phyloP scores from a whole-genome alignment of 768 basidiomycete genomes.

The Trametes elegans region DNA sequence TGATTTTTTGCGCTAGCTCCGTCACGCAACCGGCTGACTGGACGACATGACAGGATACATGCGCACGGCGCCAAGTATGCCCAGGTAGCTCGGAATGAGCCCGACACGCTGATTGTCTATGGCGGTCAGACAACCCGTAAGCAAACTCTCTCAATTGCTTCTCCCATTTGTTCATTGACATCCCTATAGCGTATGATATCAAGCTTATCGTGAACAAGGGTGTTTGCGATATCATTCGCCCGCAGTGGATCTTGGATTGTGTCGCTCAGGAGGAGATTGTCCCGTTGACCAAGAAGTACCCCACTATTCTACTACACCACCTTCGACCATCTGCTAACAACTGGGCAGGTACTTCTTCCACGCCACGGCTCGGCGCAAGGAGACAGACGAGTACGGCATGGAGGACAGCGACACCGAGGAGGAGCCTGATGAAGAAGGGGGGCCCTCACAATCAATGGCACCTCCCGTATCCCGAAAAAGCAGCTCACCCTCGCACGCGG shows the following conservation, averaged over 20 bases:
- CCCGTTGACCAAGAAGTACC: conserved; percentile 70
- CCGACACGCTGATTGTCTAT: conserved; percentile 59
- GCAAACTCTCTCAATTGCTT: conserved; percentile 26
- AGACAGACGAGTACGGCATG: conserved; percentile 48
- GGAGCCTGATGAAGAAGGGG: conserved; percentile 14
- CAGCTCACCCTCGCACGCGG: background rate
- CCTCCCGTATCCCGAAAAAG: conserved; percentile 3
- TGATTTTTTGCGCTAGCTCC: conserved; percentile 21
- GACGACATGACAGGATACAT: conserved; percentile 53
- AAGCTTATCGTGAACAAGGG: conserved; percentile 70
- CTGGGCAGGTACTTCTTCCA: conserved; percentile 75
- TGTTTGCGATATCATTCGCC: conserved; percentile 68
- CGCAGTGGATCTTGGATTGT: conserved; percentile 81
- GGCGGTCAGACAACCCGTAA: conserved; percentile 67
- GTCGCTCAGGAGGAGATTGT: conserved; percentile 53
- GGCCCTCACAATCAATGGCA: background rate
- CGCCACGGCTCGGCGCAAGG: conserved; percentile 51
- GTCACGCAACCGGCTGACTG: background rate
- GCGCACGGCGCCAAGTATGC: conserved; percentile 65
- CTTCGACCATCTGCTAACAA: background rate
- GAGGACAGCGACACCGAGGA: conserved; percentile 33
- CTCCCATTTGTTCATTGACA: background rate
- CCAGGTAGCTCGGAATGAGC: conserved; percentile 57
- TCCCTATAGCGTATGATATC: conserved; percentile 59
- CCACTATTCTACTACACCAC: too few relatives aligned